Evolutionary conservation across 2,329 filamentous ascomycete species (phyloP), one percentile per base, ranked within the genome.

Genomic region (Aureobasidium sp.): DNA sequence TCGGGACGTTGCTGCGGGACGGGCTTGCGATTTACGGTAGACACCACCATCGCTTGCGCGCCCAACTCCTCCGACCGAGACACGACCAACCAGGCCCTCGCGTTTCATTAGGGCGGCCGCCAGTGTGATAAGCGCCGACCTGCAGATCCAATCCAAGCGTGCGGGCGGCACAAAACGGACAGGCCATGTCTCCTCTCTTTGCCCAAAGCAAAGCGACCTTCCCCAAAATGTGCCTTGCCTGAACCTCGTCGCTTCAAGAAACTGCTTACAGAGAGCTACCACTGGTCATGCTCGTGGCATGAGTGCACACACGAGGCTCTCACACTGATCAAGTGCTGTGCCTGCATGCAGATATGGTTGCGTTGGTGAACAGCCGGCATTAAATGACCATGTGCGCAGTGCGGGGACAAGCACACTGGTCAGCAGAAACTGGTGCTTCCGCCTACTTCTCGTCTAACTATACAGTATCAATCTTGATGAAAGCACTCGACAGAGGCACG

Each of bases 41-140:
- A 45, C 51, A 49, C 57, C 57, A 59, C 44, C 61, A 62, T 62
- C 61, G 61, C 61, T 62, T 62, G 60, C 60, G 44, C 50, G 49
- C 45, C 57, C 44, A 59, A 59, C 45, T 59, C 37, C 57, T 50
- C 45, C 45, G 45, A 59, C 39, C 48, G 11, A 21, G 21, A 55
- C 59, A 55, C 41, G 37, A 53, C 34, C 39, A 45, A 61, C 48
- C 36, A 37, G 13, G 54, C 37, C 11, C 48, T 54, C 48, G 48
- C 49, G 34, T 54, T 61, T 61, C 59, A 54, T 61, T 61, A 49
- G 59, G 47, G 30, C 45, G 58, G 48, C 59, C 39, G 59, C 36
- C 48, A 53, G 37, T 42, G 59, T 49, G 42, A 61, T 53, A 53
- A 61, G 49, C 42, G 49, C 49, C 48, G 32, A 39, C 59, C 41